Percentiles rank a stretch among this genome's conserved stretches.
phyloP scores from a whole-genome alignment of 2,329 filamentous ascomycete species.

The Scopulariopsis brevicaulis region DNA sequence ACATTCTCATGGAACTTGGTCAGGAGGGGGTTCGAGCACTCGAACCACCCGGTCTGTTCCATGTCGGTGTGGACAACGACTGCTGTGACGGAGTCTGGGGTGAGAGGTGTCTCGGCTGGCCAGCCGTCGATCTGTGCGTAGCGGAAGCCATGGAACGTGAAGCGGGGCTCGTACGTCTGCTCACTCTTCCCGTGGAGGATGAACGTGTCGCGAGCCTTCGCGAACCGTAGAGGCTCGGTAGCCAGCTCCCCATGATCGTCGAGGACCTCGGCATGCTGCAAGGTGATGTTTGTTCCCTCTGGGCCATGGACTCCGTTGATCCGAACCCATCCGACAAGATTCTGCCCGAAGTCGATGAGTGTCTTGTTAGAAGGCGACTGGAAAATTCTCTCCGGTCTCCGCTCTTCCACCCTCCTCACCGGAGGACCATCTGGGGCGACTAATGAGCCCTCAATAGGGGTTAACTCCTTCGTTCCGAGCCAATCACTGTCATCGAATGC shows the following conservation, averaged over 20 bases:
- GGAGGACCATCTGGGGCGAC: not conserved
- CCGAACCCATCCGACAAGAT: conserved; percentile 38
- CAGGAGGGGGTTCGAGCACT: conserved; percentile 36
- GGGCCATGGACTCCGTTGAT: conserved; percentile 23
- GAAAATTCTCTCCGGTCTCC: conserved; percentile 11
- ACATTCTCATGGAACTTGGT: conserved; percentile 44
- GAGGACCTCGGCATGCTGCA: conserved; percentile 44
- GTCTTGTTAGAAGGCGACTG: conserved; percentile 27
- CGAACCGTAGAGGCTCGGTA: conserved; percentile 25
- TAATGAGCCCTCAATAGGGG: conserved; percentile 21
- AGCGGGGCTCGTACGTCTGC: conserved; percentile 29
- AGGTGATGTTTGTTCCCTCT: conserved; percentile 24
- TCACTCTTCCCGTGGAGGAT: conserved; percentile 12
- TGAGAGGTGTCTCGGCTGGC: conserved; percentile 12
- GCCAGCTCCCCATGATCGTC: conserved; percentile 31
- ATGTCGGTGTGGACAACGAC: conserved; percentile 39
- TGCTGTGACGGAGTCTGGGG: conserved; percentile 12
- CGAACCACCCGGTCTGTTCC: conserved; percentile 33
- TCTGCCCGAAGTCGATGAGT: conserved; percentile 46
- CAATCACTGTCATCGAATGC: conserved; percentile 7
- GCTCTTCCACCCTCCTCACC: not conserved
- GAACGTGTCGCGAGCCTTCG: conserved; percentile 27
- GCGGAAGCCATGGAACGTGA: conserved; percentile 42
- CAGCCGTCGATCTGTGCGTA: conserved; percentile 36
- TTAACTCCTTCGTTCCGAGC: conserved; percentile 6